These are phyloP conservation scores for Nitzschia sp. DNA, from an alignment of 108 stramenopile species.

Conservation along the genomic window DNA sequence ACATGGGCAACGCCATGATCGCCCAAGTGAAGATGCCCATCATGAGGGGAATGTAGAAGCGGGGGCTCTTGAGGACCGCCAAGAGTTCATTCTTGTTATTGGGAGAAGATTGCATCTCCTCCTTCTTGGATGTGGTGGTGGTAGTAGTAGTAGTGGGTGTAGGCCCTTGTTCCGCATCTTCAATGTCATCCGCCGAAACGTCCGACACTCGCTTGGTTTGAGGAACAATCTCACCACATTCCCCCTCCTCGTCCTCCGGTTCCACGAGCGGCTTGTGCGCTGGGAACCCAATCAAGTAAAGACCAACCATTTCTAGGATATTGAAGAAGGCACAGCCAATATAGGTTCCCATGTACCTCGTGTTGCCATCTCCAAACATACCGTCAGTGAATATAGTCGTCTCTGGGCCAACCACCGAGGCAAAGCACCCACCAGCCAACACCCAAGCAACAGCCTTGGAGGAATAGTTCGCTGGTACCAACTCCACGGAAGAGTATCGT, in stretches of 20 bases:
- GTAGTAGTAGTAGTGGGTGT: neutral
- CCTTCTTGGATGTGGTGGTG: neutral
- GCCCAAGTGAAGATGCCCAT: slow-evolving; percentile 31
- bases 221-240: neutral
- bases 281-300: slow-evolving; percentile 30
- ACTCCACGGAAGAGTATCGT: slow-evolving; percentile 43
- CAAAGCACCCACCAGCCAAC: slow-evolving; percentile 45
- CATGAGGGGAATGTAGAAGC: slow-evolving; percentile 37
- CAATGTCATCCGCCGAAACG: neutral
- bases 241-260: neutral
- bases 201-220: neutral
- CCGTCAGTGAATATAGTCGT: slow-evolving; percentile 32
- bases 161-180: slow-evolving; percentile 8
- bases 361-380: slow-evolving; percentile 27
- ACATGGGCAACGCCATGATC: slow-evolving; percentile 53
- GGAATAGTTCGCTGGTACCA: slow-evolving; percentile 31
- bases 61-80: slow-evolving; percentile 17
- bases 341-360: slow-evolving; percentile 39
- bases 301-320: slow-evolving; percentile 12
- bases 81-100: neutral
- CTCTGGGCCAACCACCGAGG: slow-evolving; percentile 52
- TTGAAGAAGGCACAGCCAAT: slow-evolving; percentile 17
- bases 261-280: neutral
- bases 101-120: neutral
- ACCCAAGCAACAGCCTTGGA: slow-evolving; percentile 42